Evolutionary conservation across 1,139 yeast species (phyloP).

Genomic region (Yamadazyma sp.): DNA sequence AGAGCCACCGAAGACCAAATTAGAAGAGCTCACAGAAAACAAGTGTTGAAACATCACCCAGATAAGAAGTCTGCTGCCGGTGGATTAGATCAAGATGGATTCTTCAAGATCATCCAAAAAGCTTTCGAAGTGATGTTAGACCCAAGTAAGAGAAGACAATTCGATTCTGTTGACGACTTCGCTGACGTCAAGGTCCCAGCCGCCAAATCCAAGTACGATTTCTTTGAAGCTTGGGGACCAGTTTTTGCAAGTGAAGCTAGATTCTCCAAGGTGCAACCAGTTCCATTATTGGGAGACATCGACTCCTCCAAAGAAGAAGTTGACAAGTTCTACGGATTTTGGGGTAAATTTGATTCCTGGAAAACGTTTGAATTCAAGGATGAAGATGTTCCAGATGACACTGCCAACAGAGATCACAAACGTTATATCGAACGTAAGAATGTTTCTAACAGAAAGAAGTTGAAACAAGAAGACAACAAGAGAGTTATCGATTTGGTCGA

Average conservation of each 20-base stretch:
- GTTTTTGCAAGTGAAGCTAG: slow-evolving; percentile 88
- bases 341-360: slow-evolving; percentile 98
- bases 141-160: slow-evolving; percentile 84
- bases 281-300: slow-evolving; percentile 73
- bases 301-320: slow-evolving; percentile 78
- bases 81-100: slow-evolving; percentile 90
- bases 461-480: slow-evolving; percentile 96
- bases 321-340: slow-evolving; percentile 84
- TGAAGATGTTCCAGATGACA: slow-evolving; percentile 99
- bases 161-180: slow-evolving; percentile 88
- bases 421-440: slow-evolving; percentile 98
- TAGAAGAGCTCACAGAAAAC: slow-evolving; percentile 95
- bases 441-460: slow-evolving; percentile 94
- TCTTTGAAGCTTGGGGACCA: slow-evolving; percentile 90
- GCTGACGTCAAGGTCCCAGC: slow-evolving; percentile 84
- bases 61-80: slow-evolving; percentile 92
- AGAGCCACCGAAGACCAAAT: slow-evolving; percentile 91
- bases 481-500: slow-evolving; percentile 85
- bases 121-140: slow-evolving; percentile 91
- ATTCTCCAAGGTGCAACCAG: slow-evolving; percentile 89
- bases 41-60: slow-evolving; percentile 96
- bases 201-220: slow-evolving; percentile 64
- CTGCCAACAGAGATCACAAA: slow-evolving; percentile 98
- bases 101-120: slow-evolving; percentile 96
- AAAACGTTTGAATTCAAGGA: slow-evolving; percentile 96